Conservation (phyloP, 164 flowering plant genomes). For the Dillenia turbinata region DNA sequence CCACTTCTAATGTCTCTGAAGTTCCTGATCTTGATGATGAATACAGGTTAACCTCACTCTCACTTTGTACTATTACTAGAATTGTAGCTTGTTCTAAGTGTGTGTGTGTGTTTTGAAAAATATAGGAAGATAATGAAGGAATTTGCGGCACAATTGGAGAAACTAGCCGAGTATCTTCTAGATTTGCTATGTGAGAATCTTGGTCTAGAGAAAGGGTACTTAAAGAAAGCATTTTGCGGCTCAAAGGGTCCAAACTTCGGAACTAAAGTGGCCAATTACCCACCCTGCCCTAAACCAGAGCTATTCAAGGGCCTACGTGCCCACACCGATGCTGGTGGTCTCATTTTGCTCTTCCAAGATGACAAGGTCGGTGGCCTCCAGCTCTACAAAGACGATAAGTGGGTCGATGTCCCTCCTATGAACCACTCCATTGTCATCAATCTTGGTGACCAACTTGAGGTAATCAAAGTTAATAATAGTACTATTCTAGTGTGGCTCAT, state of each 20-base stretch:
- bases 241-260: constrained; percentile 81
- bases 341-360: constrained; percentile 85
- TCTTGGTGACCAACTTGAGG: constrained; percentile 94
- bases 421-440: constrained; percentile 89
- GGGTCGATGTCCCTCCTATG: constrained; percentile 94
- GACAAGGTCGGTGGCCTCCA: constrained; percentile 87
- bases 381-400: constrained; percentile 80
- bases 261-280: constrained; percentile 91
- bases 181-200: constrained; percentile 88
- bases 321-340: constrained; percentile 95
- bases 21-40: constrained; percentile 76
- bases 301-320: constrained; percentile 85
- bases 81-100: too few species aligned
- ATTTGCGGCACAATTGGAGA: constrained; percentile 60
- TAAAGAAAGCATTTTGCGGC: constrained; percentile 70
- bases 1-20: constrained; percentile 67
- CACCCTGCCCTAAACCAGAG: constrained; percentile 87
- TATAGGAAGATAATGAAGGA: constrained; percentile 75
- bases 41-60: constrained; percentile 37
- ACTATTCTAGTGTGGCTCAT: too few species aligned
- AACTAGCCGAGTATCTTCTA: constrained; percentile 62
- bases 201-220: constrained; percentile 79
- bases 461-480: constrained; percentile 7
- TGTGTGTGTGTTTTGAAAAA: neutral
- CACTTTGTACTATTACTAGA: too few species aligned